Percentiles rank a stretch among this genome's conserved stretches.
These are phyloP conservation scores for Teratosphaeria epicoccoides DNA, from an alignment of 2,329 filamentous ascomycete genomes.

Conservation along the genomic window DNA sequence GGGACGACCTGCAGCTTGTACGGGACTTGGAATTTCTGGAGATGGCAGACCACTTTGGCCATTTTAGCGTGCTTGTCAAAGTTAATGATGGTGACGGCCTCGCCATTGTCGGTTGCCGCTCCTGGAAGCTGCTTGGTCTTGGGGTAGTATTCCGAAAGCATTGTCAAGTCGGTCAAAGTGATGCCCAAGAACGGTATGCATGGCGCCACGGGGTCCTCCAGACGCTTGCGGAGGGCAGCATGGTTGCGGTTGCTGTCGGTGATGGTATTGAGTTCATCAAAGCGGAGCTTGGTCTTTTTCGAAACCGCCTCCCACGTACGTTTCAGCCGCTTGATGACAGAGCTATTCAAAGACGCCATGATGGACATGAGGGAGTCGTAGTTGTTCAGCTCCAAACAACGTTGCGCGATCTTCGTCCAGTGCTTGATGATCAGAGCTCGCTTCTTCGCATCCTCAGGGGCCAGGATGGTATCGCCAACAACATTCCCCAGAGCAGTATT, in stretches of 20 bases:
- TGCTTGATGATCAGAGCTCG: slow-evolving; percentile 86
- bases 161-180: slow-evolving; percentile 91
- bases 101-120: slow-evolving; percentile 46
- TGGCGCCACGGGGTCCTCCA: slow-evolving; percentile 70
- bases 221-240: slow-evolving; percentile 67
- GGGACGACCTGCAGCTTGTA: slow-evolving; percentile 74
- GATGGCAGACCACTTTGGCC: slow-evolving; percentile 86
- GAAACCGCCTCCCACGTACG: slow-evolving; percentile 89
- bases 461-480: slow-evolving; percentile 84
- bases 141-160: slow-evolving; percentile 89
- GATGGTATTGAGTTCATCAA: slow-evolving; percentile 70
- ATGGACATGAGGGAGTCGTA: slow-evolving; percentile 97
- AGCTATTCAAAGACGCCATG: slow-evolving; percentile 85
- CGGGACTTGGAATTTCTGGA: slow-evolving; percentile 91
- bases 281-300: slow-evolving; percentile 65
- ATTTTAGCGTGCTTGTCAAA: slow-evolving; percentile 96
- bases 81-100: slow-evolving; percentile 73
- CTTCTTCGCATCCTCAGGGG: slow-evolving; percentile 84
- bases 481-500: slow-evolving; percentile 89
- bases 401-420: slow-evolving; percentile 89
- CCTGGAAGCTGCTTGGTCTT: slow-evolving; percentile 65
- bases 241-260: slow-evolving; percentile 89
- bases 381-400: slow-evolving; percentile 82
- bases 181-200: slow-evolving; percentile 94
- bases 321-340: slow-evolving; percentile 76